A percentile compares a stretch with the other conserved stretches of the same genome.
Conservation (phyloP, 768 basidiomycete species). For the Xerocomellus dryophilus region DNA sequence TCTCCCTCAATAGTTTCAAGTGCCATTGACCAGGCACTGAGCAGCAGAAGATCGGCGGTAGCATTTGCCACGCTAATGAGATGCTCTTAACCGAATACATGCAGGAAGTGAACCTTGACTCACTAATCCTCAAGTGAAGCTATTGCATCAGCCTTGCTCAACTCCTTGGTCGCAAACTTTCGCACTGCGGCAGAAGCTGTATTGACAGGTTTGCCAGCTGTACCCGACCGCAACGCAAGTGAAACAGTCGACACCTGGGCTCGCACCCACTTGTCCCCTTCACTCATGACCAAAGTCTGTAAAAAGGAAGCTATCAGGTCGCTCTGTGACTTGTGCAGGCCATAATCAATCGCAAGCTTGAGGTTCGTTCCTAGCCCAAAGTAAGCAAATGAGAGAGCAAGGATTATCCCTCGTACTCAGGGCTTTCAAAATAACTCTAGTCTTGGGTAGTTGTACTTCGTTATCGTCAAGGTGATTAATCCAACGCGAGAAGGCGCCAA, state of each 20-base stretch:
- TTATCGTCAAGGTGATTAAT: constrained; percentile 85
- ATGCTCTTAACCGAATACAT: not conserved
- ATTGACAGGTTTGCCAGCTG: constrained; percentile 69
- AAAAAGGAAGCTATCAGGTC: constrained; percentile 89
- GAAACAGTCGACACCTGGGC: constrained; percentile 65
- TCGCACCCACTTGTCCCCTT: constrained; percentile 88
- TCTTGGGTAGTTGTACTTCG: constrained; percentile 66
- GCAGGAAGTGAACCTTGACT: constrained; percentile 28
- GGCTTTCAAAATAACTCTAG: constrained; percentile 70
- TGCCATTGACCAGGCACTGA: constrained; percentile 75
- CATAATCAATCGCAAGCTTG: constrained; percentile 89
- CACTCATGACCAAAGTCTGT: constrained; percentile 94
- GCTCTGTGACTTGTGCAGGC: constrained; percentile 74
- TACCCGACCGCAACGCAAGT: constrained; percentile 65
- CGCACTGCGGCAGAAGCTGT: constrained; percentile 74
- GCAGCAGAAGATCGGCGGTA: constrained; percentile 75
- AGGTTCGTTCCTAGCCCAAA: constrained; percentile 71
- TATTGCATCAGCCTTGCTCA: constrained; percentile 74
- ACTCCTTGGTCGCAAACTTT: constrained; percentile 82
- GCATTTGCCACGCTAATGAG: constrained; percentile 77
- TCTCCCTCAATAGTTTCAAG: constrained; percentile 58
- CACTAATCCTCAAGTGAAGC: constrained; percentile 89
- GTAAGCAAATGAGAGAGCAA: constrained; percentile 74
- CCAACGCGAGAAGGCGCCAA: constrained; percentile 90
- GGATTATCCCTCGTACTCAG: constrained; percentile 67